Percentiles rank a stretch among this genome's conserved stretches.
phyloP scores from a whole-genome alignment of 2,329 filamentous ascomycete genomes.

The Grosmannia clavigera region DNA sequence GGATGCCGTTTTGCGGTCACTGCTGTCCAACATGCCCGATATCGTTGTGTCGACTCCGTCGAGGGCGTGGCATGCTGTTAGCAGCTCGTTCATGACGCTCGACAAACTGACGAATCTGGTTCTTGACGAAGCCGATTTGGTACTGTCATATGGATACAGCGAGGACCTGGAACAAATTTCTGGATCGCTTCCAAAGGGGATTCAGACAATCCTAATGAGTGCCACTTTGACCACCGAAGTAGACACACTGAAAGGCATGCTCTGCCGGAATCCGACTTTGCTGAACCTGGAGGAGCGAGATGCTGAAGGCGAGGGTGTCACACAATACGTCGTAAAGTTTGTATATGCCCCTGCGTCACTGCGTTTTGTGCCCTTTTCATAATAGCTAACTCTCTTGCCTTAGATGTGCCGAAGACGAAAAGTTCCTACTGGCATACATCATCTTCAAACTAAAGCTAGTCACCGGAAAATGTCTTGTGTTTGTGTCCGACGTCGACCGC shows the following conservation, averaged over 20 bases:
- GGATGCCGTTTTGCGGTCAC: constrained; percentile 74
- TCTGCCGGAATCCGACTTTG: constrained; percentile 68
- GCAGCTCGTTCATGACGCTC: constrained; percentile 57
- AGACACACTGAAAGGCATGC: constrained; percentile 70
- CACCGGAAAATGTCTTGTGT: constrained; percentile 70
- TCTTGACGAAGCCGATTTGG: constrained; percentile 87
- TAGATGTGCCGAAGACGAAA: constrained; percentile 89
- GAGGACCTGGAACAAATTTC: constrained; percentile 76
- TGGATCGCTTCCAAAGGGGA: constrained; percentile 64
- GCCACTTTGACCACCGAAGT: constrained; percentile 79
- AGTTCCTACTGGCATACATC: constrained; percentile 84
- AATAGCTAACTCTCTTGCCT: background rate
- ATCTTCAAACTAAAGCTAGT: constrained; percentile 92
- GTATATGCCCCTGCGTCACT: constrained; percentile 11
- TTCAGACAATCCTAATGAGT: constrained; percentile 88
- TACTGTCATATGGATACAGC: constrained; percentile 87
- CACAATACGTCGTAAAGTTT: constrained; percentile 75
- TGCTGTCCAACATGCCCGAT: constrained; percentile 77
- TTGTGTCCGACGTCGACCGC: constrained; percentile 70
- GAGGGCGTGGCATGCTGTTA: constrained; percentile 68
- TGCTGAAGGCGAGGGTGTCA: constrained; percentile 61
- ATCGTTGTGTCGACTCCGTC: constrained; percentile 84
- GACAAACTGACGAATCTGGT: constrained; percentile 65
- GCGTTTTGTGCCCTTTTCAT: background rate
- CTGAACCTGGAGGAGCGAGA: constrained; percentile 77